Evolutionary conservation across 1,139 yeast genomes (phyloP), one percentile per base, ranked within the genome.

Genomic region (Casaregolazyma suthepensis): DNA sequence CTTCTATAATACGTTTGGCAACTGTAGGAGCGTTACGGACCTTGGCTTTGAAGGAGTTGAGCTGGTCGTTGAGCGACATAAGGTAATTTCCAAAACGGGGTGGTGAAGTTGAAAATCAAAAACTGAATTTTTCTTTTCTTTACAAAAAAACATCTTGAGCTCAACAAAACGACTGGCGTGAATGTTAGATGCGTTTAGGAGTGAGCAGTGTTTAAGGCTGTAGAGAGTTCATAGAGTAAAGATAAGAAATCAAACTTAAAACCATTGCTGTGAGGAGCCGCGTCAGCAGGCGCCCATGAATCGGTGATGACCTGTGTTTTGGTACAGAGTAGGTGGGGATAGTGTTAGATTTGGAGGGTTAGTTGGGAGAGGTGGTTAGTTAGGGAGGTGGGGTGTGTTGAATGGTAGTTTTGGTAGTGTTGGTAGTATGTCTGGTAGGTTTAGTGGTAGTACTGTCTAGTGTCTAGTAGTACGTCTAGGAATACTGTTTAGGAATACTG

Each of bases 191-290:
- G 10, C 9, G 31, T n/a, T 35, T 5, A 15, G 40, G 17, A 13
- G 38, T 12, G 40, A 6, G 17, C 5, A 35, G 7, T 35, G 37
- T 31, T 31, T 5, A 13, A 13, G 5, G 17, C 9, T 35, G 17
- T 35, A n/a, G 2, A 5, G 40, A 35, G 40, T 35, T 35, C 17
- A 13, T 35, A 35, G 40, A 35, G 40, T 35, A 35, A 38, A 46
- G 20, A 13, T 31, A 40, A 18, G 13, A 31, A 48, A 56, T 77
- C 87, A 79, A 75, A 83, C 80, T 79, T 81, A 82, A 82, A 82
- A 87, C 96, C 96, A 87, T 87, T 87, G 95, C 90, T 80, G 85
- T 83, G 70, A 94, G 94, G 84, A 82, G 87, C 88, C 81, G 76
- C 74, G 60, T 62, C 57, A 69, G 72, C 67, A 57, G 76, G 83